Evolutionary conservation across 192 early-diverging fungal genomes (phyloP), one percentile per base, ranked within the genome.

Genomic region (Coemansia sp.): DNA sequence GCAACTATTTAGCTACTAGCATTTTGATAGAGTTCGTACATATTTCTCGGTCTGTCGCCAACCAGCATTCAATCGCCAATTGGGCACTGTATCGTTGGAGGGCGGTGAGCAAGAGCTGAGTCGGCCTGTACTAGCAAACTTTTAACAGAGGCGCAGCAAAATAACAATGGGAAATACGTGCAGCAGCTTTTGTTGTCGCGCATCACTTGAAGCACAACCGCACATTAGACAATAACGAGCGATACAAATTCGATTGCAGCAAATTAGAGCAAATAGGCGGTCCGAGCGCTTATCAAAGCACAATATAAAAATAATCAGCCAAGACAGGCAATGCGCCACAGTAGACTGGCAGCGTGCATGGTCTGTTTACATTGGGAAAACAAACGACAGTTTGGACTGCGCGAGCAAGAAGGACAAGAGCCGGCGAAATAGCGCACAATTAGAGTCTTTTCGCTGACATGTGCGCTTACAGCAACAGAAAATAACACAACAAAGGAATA

Each of bases 371-470:
- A 50, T 10, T 9, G 46, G 19, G 19, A 50, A 50, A 21, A 21
- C 46, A 50, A 50, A 21, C 46, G 19, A 21, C 19, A 2, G 6
- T 9, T 21, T 50, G 21, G 46, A 50, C 46, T 50, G 46, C 46
- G 46, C 46, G 1, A 50, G 46, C 6, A 14, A 29, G 12, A 55
- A 55, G 51, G 27, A 55, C 21, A 55, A 55, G 21, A 12, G 25
- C 11, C 51, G 51, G 51, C 51, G 51, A 55, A 55, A 55, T 23
- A 29, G 51, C 5, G 9, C 25, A 55, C 51, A 55, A 55, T 25
- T 15, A 14, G 14, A 27, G 23, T 55, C 27, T 0, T 55, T 10
- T 55, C 51, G 51, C 51, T 55, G 21, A 29, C 51, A 55, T 55
- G 27, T 55, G 27, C 27, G 51, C 51, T 12, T 25, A 29, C 51